phyloP scores from a whole-genome alignment of 768 basidiomycete genomes.

The Sarcodon aspratus region DNA sequence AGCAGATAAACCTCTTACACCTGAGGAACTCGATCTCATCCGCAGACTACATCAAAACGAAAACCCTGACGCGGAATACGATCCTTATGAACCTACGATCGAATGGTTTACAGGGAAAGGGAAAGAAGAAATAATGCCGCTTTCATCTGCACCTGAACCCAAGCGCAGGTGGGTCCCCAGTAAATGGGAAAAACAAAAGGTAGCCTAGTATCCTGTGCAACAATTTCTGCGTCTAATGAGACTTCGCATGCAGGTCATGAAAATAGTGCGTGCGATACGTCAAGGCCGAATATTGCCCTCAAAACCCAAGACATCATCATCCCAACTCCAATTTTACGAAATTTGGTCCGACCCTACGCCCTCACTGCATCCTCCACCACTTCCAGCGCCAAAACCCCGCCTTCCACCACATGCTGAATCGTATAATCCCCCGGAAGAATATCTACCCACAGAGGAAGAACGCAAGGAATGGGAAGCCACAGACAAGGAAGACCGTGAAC shows the following conservation, averaged over 20 bases:
- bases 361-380: conserved; percentile 70
- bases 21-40: conserved; percentile 93
- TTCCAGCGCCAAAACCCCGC: conserved; percentile 84
- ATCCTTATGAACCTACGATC: conserved; percentile 87
- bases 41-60: conserved; percentile 82
- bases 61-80: conserved; percentile 81
- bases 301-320: conserved; percentile 66
- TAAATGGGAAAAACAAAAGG: conserved; percentile 99
- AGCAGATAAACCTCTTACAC: conserved; percentile 73
- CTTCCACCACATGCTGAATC: conserved; percentile 94
- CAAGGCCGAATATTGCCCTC: conserved; percentile 89
- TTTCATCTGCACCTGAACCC: conserved; percentile 86
- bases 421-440: conserved; percentile 97
- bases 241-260: conserved; percentile 67
- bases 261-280: conserved; percentile 96
- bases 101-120: conserved; percentile 98
- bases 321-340: conserved; percentile 62
- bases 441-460: conserved; percentile 79
- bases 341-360: conserved; percentile 77
- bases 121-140: conserved; percentile 89
- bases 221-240: background rate
- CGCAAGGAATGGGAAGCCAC: conserved; percentile 69
- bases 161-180: conserved; percentile 95
- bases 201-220: conserved; percentile 15
- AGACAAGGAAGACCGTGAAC: conserved; percentile 84